Conservation (phyloP, 2,329 filamentous ascomycete genomes). For the Rhytidhysteron rufulum region DNA sequence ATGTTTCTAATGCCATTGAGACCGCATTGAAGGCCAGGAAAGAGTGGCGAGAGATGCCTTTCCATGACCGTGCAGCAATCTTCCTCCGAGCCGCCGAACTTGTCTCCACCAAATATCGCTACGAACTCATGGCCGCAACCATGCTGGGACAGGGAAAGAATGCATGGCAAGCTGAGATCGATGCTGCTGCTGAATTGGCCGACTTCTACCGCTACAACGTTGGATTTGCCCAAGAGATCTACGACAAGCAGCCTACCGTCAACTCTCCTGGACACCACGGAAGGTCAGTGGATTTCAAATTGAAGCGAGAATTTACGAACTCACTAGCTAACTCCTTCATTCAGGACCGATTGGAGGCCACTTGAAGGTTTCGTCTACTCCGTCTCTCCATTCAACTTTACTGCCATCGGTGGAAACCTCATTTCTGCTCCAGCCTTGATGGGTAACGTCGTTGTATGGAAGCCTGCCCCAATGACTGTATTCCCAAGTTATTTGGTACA, state of each 20-base stretch:
- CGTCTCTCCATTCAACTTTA: constrained; percentile 95
- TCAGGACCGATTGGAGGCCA: constrained; percentile 76
- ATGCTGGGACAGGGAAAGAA: constrained; percentile 98
- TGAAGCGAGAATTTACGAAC: too few relatives aligned
- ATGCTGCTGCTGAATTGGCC: constrained; percentile 84
- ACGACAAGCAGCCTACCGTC: constrained; percentile 80
- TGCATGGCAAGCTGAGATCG: constrained; percentile 98
- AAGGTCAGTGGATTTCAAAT: too few relatives aligned
- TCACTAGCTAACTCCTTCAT: constrained; percentile 64
- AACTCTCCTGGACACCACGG: constrained; percentile 68
- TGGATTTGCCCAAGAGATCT: constrained; percentile 86
- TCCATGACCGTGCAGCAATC: constrained; percentile 84
- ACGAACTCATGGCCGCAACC: constrained; percentile 92
- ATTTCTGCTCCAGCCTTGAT: constrained; percentile 78
- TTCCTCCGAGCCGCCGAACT: constrained; percentile 96
- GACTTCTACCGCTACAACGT: constrained; percentile 89
- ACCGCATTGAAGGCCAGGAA: constrained; percentile 81
- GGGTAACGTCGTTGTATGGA: constrained; percentile 95
- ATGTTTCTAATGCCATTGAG: constrained; percentile 77
- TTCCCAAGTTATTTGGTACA: constrained; percentile 90
- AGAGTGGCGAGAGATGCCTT: constrained; percentile 81
- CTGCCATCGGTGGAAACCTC: constrained; percentile 86
- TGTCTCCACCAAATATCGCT: constrained; percentile 86
- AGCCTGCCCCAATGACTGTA: constrained; percentile 85
- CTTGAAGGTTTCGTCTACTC: constrained; percentile 96